Conservation (phyloP, 306 rosid species). For the Cicer chorassanicum region DNA sequence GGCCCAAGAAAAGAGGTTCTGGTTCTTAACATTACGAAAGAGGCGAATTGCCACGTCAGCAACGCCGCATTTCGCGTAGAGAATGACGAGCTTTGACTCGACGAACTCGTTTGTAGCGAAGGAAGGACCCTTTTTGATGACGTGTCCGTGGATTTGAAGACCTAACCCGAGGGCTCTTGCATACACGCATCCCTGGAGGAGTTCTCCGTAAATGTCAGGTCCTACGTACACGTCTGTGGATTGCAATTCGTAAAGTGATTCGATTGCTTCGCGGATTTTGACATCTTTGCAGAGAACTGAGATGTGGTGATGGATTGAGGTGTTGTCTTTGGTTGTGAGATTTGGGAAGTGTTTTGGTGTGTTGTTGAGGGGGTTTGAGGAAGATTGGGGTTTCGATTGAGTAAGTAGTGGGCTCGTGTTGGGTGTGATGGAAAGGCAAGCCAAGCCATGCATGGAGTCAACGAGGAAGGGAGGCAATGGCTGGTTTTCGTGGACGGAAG, state of each 20-base stretch:
- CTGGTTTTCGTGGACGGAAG: slow-evolving; percentile 1
- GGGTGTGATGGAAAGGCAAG: slow-evolving; percentile 46
- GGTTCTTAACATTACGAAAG: slow-evolving; percentile 48
- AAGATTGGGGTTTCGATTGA: slow-evolving; percentile 41
- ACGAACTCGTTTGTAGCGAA: slow-evolving; percentile 56
- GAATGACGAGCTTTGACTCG: slow-evolving; percentile 70
- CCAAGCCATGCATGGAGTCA: slow-evolving; percentile 56
- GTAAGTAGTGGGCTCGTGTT: slow-evolving; percentile 36
- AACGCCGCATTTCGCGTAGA: slow-evolving; percentile 70
- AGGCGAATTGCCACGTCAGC: slow-evolving; percentile 50
- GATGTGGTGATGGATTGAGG: slow-evolving; percentile 23
- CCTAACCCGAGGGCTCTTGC: slow-evolving; percentile 67
- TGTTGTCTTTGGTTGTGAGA: slow-evolving; percentile 35
- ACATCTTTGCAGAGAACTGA: slow-evolving; percentile 68
- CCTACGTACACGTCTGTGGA: slow-evolving; percentile 40
- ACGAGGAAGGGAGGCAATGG: slow-evolving; percentile 1
- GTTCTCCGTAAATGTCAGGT: slow-evolving; percentile 66
- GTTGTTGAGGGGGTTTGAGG: slow-evolving; percentile 35
- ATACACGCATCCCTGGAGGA: slow-evolving; percentile 82
- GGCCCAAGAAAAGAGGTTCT: slow-evolving; percentile 82
- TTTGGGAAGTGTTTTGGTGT: slow-evolving; percentile 46
- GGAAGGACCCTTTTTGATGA: slow-evolving; percentile 60
- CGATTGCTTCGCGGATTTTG: slow-evolving; percentile 55
- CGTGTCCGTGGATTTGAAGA: slow-evolving; percentile 70
- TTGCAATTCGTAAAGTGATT: slow-evolving; percentile 52